Evolutionary conservation across 108 stramenopile species (phyloP).

Genomic region (Parmales sp.): DNA sequence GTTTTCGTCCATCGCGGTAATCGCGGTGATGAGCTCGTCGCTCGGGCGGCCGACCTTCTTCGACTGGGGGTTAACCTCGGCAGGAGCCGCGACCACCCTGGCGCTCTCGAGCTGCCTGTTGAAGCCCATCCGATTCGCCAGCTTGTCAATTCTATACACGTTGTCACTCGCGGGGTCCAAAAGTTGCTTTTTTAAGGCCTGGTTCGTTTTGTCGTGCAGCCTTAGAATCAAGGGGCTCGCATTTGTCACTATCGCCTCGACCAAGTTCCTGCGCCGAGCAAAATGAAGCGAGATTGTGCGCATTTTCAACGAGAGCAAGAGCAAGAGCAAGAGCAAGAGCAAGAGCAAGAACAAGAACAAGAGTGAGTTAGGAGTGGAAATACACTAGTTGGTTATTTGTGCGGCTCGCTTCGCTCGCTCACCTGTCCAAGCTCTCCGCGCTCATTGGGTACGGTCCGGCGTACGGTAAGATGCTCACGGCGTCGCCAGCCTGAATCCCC

Average conservation of each 20-base stretch:
- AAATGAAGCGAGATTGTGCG: too few species aligned
- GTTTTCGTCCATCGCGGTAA: slow-evolving; percentile 87
- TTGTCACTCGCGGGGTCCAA: slow-evolving; percentile 64
- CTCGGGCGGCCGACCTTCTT: slow-evolving; percentile 37
- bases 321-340: too few species aligned
- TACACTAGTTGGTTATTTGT: too few species aligned
- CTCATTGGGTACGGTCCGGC: slow-evolving; percentile 83
- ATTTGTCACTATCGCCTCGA: slow-evolving; percentile 75
- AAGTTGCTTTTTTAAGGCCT: slow-evolving; percentile 55
- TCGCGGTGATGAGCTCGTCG: slow-evolving; percentile 64
- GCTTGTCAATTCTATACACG: slow-evolving; percentile 79
- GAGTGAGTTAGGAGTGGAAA: too few species aligned
- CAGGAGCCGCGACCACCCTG: slow-evolving; percentile 53
- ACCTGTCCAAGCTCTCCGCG: slow-evolving; percentile 76
- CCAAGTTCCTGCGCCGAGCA: too few species aligned
- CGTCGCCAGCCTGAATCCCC: slow-evolving; percentile 82
- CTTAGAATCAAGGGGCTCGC: slow-evolving; percentile 56
- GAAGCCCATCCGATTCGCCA: slow-evolving; percentile 85
- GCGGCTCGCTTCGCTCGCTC: slow-evolving; percentile 81
- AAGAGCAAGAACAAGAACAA: too few species aligned
- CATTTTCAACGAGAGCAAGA: too few species aligned
- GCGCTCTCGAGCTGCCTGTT: slow-evolving; percentile 77
- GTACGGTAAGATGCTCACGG: slow-evolving; percentile 76
- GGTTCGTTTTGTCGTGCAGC: slow-evolving; percentile 72
- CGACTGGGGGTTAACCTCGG: slow-evolving; percentile 32